Evolutionary conservation across 2,329 filamentous ascomycete species (phyloP).

Genomic region (Trichoderma afroharzianum): DNA sequence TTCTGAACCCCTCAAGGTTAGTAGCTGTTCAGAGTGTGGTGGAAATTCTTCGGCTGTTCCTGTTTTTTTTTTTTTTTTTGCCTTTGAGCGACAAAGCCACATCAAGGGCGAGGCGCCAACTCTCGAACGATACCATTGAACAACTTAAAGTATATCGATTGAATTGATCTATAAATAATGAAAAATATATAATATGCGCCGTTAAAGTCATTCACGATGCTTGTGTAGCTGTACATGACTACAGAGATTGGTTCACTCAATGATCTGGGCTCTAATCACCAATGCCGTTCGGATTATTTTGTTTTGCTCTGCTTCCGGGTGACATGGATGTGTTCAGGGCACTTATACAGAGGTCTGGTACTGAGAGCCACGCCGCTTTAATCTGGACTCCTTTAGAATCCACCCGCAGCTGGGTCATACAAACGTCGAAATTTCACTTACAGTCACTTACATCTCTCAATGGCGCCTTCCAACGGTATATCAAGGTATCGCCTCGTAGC

Average conservation of each 20-base stretch:
- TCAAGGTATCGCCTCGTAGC: neutral
- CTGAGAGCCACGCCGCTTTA: neutral
- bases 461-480: neutral
- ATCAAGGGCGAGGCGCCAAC: neutral
- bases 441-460: neutral
- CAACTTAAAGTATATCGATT: neutral
- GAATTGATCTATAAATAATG: neutral
- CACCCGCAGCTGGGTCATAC: neutral
- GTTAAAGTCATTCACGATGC: neutral
- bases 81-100: neutral
- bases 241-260: neutral
- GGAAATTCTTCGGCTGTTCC: conserved; percentile 22
- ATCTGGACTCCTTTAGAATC: neutral
- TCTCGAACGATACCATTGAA: neutral
- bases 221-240: neutral
- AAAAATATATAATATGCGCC: neutral
- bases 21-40: conserved; percentile 14
- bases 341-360: neutral
- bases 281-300: neutral
- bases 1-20: conserved; percentile 23
- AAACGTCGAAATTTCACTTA: neutral
- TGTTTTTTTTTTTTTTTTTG: neutral
- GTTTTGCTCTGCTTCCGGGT: neutral
- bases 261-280: neutral
- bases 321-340: neutral